Evolutionary conservation across 2,329 filamentous ascomycete species (phyloP).

Genomic region (Fusarium sp.): DNA sequence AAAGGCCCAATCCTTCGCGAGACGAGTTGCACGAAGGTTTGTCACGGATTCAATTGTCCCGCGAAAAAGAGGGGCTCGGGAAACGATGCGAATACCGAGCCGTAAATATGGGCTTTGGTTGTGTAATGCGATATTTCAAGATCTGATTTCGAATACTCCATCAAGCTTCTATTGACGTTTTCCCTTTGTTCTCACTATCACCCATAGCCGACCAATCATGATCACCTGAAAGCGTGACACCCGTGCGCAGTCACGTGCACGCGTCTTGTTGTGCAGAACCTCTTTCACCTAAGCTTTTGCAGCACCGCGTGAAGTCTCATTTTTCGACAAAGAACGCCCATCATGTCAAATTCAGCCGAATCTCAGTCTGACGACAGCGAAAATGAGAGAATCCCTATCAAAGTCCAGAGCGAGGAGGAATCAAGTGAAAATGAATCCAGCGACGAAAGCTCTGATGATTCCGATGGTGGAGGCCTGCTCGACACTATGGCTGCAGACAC

Average conservation of each 20-base stretch:
- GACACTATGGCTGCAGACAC: conserved; percentile 46
- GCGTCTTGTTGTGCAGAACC: neutral
- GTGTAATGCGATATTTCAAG: neutral
- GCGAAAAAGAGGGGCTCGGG: conserved; percentile 16
- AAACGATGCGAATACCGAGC: conserved; percentile 17
- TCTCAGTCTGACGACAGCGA: conserved; percentile 24
- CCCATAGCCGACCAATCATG: neutral
- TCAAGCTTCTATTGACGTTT: neutral
- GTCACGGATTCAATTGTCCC: neutral
- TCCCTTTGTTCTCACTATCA: neutral
- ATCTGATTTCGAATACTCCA: neutral
- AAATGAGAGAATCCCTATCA: neutral
- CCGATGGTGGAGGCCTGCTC: conserved; percentile 41
- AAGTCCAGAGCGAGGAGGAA: neutral
- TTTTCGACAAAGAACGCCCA: neutral
- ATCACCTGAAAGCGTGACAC: conserved; percentile 12
- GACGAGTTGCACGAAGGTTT: conserved; percentile 15
- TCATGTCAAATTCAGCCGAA: conserved; percentile 20
- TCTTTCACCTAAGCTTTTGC: conserved; percentile 12
- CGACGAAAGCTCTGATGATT: conserved; percentile 36
- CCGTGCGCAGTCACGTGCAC: neutral
- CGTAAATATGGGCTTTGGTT: neutral
- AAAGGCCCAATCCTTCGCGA: conserved; percentile 19
- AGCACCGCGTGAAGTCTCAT: conserved; percentile 8
- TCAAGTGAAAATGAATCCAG: conserved; percentile 21